Percentiles rank a stretch among this genome's conserved stretches.
These are phyloP conservation scores for Neocucurbitaria cava DNA, from an alignment of 2,329 filamentous ascomycete genomes.

Conservation along the genomic window DNA sequence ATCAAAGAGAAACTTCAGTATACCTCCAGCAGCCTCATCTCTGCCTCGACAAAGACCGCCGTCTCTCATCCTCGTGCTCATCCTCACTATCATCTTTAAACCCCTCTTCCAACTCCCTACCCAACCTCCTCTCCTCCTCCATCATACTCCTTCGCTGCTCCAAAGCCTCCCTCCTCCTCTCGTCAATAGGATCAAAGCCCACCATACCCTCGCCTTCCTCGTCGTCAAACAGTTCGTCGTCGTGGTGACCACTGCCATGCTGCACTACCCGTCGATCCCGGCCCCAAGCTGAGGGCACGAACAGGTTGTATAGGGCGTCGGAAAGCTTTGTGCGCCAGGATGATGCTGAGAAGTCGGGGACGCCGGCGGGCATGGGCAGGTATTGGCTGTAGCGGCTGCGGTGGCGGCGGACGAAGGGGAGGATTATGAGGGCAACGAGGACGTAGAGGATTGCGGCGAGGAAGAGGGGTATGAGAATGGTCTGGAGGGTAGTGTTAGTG, in stretches of 20 bases:
- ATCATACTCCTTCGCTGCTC: constrained; percentile 49
- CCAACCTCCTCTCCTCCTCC: constrained; percentile 68
- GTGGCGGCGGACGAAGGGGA: constrained; percentile 55
- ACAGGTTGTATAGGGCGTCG: constrained; percentile 43
- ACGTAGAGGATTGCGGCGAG: constrained; percentile 53
- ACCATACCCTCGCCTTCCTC: constrained; percentile 57
- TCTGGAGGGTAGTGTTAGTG: constrained; percentile 40
- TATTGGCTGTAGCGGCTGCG: constrained; percentile 54
- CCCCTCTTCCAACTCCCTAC: constrained; percentile 78
- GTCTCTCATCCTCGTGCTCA: constrained; percentile 50
- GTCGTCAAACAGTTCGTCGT: constrained; percentile 52
- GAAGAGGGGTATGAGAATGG: constrained; percentile 54
- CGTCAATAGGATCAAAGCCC: constrained; percentile 51
- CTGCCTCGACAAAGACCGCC: constrained; percentile 25
- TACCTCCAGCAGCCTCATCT: constrained; percentile 4
- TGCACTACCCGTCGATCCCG: constrained; percentile 36
- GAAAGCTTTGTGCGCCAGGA: constrained; percentile 47
- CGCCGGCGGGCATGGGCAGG: constrained; percentile 48
- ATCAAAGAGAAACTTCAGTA: too few species aligned
- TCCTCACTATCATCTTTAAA: constrained; percentile 78
- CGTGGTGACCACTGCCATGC: constrained; percentile 42
- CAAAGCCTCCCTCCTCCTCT: constrained; percentile 47
- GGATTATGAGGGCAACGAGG: constrained; percentile 49
- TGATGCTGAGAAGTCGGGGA: constrained; percentile 21
- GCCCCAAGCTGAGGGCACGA: constrained; percentile 40